Conservation (phyloP, 495 filamentous ascomycete species). For the Immersiella caudata region DNA sequence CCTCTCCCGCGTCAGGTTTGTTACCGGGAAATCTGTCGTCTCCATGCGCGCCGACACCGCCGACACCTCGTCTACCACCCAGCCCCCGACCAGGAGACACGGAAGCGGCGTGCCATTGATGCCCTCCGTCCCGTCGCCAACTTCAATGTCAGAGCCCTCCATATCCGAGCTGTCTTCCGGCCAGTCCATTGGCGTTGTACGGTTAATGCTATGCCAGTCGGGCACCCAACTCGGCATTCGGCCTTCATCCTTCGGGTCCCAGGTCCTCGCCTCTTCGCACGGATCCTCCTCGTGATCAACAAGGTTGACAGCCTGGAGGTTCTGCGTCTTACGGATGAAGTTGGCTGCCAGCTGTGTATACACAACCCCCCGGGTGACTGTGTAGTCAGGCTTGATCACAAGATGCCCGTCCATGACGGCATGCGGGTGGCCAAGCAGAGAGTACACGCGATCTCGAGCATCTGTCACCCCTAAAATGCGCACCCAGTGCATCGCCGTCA, state of each 20-base stretch:
- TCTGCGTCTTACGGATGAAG: conserved; percentile 22
- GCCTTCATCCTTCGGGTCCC: conserved; percentile 20
- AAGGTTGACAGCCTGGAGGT: conserved; percentile 20
- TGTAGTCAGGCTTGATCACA: conserved; percentile 26
- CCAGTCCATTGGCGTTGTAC: conserved; percentile 24
- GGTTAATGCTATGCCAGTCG: conserved; percentile 31
- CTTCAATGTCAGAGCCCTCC: conserved; percentile 9
- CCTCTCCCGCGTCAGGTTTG: conserved; percentile 19
- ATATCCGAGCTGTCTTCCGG: not conserved
- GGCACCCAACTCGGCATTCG: conserved; percentile 28
- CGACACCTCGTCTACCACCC: conserved; percentile 23
- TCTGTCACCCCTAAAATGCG: conserved; percentile 28
- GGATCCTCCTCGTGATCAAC: conserved; percentile 28
- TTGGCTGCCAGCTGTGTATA: conserved; percentile 25
- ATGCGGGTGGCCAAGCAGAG: conserved; percentile 22
- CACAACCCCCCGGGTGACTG: conserved; percentile 24
- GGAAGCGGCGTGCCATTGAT: conserved; percentile 16
- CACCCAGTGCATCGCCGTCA: conserved; percentile 28
- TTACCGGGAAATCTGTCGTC: conserved; percentile 28
- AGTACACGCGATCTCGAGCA: conserved; percentile 24
- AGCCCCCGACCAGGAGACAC: conserved; percentile 22
- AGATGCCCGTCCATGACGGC: conserved; percentile 19
- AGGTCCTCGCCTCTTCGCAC: not conserved
- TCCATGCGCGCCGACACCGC: conserved; percentile 26
- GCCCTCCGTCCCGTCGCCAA: conserved; percentile 7